These are phyloP conservation scores for Fusarium sp. DNA, from an alignment of 2,329 filamentous ascomycete species.

Conservation along the genomic window DNA sequence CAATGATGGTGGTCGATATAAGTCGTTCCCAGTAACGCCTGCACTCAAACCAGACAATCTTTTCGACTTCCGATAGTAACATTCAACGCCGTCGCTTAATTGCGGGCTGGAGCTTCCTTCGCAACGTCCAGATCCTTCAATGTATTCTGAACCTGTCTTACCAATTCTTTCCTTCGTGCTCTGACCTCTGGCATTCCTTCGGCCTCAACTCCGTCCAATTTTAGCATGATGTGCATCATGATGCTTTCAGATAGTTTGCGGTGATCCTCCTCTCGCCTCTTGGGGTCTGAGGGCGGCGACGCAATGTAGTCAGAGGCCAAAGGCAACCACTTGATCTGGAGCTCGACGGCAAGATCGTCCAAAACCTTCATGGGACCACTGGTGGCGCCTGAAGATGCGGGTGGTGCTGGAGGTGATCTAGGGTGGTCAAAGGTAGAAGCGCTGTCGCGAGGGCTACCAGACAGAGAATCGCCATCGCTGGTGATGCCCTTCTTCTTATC, in stretches of 20 bases:
- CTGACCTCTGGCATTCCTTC: slow-evolving; percentile 76
- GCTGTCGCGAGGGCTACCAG: slow-evolving; percentile 62
- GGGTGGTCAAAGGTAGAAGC: slow-evolving; percentile 54
- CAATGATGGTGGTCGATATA: slow-evolving; percentile 32
- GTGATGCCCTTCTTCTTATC: slow-evolving; percentile 47
- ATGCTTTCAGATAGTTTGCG: slow-evolving; percentile 81
- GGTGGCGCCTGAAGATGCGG: slow-evolving; percentile 49
- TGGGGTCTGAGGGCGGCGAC: slow-evolving; percentile 73
- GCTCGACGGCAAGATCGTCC: slow-evolving; percentile 73
- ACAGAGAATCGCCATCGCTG: slow-evolving; percentile 54
- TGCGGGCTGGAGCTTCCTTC: slow-evolving; percentile 44
- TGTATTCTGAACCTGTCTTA: slow-evolving; percentile 77
- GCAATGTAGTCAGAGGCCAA: slow-evolving; percentile 72
- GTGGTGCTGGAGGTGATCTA: slow-evolving; percentile 43
- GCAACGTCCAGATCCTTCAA: slow-evolving; percentile 73
- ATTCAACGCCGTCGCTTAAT: slow-evolving; percentile 18
- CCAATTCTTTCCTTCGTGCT: slow-evolving; percentile 76
- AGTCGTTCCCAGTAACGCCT: slow-evolving; percentile 41
- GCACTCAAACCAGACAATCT: slow-evolving; percentile 42
- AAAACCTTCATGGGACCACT: slow-evolving; percentile 67
- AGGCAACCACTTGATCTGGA: slow-evolving; percentile 74
- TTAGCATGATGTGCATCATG: slow-evolving; percentile 80
- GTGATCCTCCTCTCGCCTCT: slow-evolving; percentile 80
- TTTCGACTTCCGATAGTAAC: slow-evolving; percentile 23
- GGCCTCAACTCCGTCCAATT: slow-evolving; percentile 81